Conservation (phyloP, 305 asterid genomes). For the Rubia tinctorum region DNA sequence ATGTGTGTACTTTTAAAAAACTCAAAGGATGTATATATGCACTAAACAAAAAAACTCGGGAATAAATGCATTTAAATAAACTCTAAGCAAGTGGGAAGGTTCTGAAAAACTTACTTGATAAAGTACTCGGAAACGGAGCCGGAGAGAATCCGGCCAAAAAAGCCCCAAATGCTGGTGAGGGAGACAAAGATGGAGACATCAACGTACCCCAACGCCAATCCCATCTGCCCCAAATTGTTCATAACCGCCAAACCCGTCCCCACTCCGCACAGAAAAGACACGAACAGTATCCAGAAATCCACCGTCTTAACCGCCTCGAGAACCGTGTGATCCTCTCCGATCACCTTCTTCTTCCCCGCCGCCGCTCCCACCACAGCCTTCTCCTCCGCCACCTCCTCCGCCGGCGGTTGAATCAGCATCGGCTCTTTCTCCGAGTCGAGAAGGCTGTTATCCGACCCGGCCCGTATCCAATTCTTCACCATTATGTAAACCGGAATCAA, state of each 20-base stretch:
- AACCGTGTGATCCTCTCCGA: slow-evolving; percentile 88
- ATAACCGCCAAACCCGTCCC: slow-evolving; percentile 91
- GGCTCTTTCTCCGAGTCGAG: slow-evolving; percentile 41
- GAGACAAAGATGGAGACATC: slow-evolving; percentile 92
- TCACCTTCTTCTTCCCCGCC: slow-evolving; percentile 19
- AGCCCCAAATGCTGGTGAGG: slow-evolving; percentile 90
- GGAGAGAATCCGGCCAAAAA: slow-evolving; percentile 83
- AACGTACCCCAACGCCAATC: slow-evolving; percentile 72
- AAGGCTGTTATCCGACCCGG: slow-evolving; percentile 15
- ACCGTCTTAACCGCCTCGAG: slow-evolving; percentile 51
- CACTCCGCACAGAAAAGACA: slow-evolving; percentile 80
- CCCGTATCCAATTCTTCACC: slow-evolving; percentile 28
- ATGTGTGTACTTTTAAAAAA: too few species aligned
- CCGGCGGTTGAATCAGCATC: slow-evolving; percentile 14
- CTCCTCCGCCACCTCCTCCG: slow-evolving; percentile 5
- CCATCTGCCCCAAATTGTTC: slow-evolving; percentile 93
- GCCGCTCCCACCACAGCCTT: slow-evolving; percentile 7
- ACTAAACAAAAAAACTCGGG: too few species aligned
- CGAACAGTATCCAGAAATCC: slow-evolving; percentile 85
- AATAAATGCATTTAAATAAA: too few species aligned
- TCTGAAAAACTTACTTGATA: slow-evolving; percentile 54
- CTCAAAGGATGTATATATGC: too few species aligned
- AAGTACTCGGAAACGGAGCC: slow-evolving; percentile 80
- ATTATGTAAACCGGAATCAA: slow-evolving; percentile 52
- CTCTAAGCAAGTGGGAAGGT: background rate